Evolutionary conservation across 2,329 filamentous ascomycete genomes (phyloP).

Genomic region (Metarhizium anisopliae): DNA sequence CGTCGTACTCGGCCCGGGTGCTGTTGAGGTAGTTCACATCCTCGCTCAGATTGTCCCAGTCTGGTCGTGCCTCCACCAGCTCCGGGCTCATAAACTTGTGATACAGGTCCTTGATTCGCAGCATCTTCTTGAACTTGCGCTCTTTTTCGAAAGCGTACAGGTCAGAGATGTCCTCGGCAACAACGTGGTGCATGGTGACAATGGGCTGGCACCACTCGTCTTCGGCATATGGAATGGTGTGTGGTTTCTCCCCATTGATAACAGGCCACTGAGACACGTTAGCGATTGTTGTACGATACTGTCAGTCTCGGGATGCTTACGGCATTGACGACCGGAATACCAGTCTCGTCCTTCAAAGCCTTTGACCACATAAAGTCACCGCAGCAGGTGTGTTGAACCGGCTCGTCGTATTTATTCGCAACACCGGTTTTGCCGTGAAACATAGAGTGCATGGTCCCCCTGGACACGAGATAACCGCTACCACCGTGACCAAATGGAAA

Average conservation of each 20-base stretch:
- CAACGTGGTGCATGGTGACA: conserved; percentile 47
- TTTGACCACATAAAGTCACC: conserved; percentile 42
- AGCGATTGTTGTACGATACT: not conserved
- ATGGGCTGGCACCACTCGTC: conserved; percentile 48
- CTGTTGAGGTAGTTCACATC: conserved; percentile 32
- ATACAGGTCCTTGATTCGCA: conserved; percentile 40
- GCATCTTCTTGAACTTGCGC: conserved; percentile 21
- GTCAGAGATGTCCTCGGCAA: conserved; percentile 37
- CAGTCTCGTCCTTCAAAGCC: conserved; percentile 35
- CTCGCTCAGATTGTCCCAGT: conserved; percentile 47
- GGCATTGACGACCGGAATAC: conserved; percentile 29
- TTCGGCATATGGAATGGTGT: conserved; percentile 35
- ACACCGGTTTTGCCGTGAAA: conserved; percentile 34
- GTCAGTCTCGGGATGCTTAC: conserved; percentile 20
- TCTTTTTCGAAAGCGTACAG: conserved; percentile 43
- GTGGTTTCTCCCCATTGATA: conserved; percentile 46
- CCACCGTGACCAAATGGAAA: conserved; percentile 47
- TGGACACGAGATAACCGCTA: conserved; percentile 44
- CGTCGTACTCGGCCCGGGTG: conserved; percentile 18
- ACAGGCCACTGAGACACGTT: conserved; percentile 35
- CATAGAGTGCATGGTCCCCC: conserved; percentile 38
- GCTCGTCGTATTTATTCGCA: conserved; percentile 36
- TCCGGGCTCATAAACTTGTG: conserved; percentile 33
- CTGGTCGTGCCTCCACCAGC: conserved; percentile 27
- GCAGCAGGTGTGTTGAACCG: conserved; percentile 34